Base-by-base conservation (phyloP, 352 stramenopile species). In the Globisporangium paroecandrum region DNA sequence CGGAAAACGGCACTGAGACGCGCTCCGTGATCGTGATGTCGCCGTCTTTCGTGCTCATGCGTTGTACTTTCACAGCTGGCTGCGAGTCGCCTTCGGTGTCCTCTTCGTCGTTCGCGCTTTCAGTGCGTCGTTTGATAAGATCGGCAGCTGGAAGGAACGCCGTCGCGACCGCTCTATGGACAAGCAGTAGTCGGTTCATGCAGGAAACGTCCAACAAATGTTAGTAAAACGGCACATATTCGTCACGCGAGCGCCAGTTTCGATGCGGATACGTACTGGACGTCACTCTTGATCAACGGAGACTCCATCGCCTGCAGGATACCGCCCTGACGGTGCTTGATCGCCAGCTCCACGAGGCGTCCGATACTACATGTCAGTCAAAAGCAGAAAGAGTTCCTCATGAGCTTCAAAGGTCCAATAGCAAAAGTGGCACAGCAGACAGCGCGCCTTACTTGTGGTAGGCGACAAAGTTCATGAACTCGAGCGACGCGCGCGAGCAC, bases 381-480 rank as follows among this genome's bases (percentile, higher is more conserved):
- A 36, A 53, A 1, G 58, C 1, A 62, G 1, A 54, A n/a, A 65
- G 1, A 34, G 10, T 12, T n/a, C 27, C 20, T 59, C 15, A 4
- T 34, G 4, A 64, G 32, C 47, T 27, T 55, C 47, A 27, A 64
- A 18, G 24, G 22, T 32, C 27, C 12, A 58, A 24, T 12, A 29
- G 32, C 54, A 59, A 15, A 41, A 34, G 13, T 20, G 29, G 24
- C 4, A 20, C 51, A 29, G 38, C 20, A 18, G 0, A 47, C 72
- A 81, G 64, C 71, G 92, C 7, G 0, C 1, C 41, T 10, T 51
- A 51, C 87, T 91, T 92, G 75, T 95, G 85, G 64, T 95, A 95
- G 43, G 85, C 71, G 15, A 95, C 83, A 61, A 95, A 95, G 66
- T 95, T 95, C 53, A 95, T 76, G 34, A 95, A 95, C 72, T 95